phyloP scores from a whole-genome alignment of 345 rosid genomes.

The Eucalyptus caleyi region DNA sequence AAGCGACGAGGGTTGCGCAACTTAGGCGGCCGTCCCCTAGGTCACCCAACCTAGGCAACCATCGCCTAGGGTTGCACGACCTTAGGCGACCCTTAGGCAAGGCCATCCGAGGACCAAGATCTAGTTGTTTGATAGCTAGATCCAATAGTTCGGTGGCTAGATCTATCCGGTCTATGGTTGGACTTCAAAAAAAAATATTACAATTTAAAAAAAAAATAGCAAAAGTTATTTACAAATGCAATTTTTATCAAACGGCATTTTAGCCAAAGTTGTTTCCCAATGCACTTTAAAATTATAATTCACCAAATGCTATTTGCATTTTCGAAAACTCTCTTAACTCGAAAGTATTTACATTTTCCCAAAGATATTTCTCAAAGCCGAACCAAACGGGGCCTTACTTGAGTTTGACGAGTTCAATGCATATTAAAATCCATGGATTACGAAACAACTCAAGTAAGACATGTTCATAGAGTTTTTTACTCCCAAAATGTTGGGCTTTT shows the following conservation, averaged over 20 bases:
- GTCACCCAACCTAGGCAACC: no score
- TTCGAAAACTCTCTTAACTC: accelerated
- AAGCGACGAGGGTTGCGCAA: accelerated
- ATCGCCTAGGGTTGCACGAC: no score
- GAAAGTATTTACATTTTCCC: no score
- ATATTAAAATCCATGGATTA: not conserved
- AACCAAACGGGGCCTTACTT: accelerated
- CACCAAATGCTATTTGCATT: accelerated
- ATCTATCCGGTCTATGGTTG: accelerated
- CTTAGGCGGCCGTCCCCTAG: no score
- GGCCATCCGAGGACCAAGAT: no score
- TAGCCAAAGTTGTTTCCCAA: no score
- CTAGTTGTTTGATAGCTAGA: accelerated
- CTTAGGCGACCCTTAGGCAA: no score
- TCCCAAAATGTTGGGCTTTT: not conserved
- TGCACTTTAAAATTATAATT: accelerated
- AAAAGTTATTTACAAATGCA: no score
- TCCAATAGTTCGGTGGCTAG: accelerated
- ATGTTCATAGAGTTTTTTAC: not conserved
- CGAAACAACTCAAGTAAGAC: not conserved
- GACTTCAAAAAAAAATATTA: no score
- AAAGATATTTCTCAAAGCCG: accelerated
- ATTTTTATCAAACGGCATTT: no score
- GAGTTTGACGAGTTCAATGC: not conserved
- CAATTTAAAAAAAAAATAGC: no score